These are phyloP conservation scores for Leccinum pallidistipes DNA, from an alignment of 1,284 basidiomycete species.

Conservation along the genomic window DNA sequence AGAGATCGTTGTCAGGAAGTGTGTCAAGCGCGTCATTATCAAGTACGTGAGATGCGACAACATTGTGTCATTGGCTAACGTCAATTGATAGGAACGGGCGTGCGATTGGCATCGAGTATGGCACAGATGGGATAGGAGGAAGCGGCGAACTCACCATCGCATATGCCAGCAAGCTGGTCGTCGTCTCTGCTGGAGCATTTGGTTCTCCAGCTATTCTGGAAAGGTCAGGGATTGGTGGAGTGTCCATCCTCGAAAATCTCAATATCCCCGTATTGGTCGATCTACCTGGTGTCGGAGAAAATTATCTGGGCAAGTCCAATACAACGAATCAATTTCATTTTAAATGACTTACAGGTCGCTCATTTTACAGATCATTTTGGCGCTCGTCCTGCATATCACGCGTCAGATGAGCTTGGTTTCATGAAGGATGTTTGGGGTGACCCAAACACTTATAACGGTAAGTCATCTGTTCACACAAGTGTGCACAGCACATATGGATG, in stretches of 20 bases:
- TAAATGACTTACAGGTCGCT: not conserved
- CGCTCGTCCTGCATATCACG: not conserved
- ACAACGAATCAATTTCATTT: not conserved
- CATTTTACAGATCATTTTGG: not conserved
- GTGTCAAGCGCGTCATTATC: not conserved
- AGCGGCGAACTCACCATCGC: not conserved
- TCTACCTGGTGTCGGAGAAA: not conserved
- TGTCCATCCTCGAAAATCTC: not conserved
- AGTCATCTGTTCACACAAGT: not conserved
- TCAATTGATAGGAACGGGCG: not conserved
- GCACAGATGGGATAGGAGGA: not conserved
- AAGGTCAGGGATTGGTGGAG: not conserved
- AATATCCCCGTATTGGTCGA: not conserved
- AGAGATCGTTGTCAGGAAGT: not conserved
- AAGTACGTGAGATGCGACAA: not conserved
- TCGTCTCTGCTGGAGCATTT: not conserved
- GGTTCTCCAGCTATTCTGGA: not conserved
- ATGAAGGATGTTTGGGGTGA: not conserved
- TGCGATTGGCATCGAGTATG: not conserved
- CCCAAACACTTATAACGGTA: not conserved
- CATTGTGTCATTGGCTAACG: not conserved
- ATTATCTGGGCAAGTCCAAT: not conserved
- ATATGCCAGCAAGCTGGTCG: not conserved
- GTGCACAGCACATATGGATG: not conserved
- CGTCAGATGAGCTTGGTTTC: not conserved